Conservation (phyloP, 306 rosid species). For the Ceratonia siliqua region DNA sequence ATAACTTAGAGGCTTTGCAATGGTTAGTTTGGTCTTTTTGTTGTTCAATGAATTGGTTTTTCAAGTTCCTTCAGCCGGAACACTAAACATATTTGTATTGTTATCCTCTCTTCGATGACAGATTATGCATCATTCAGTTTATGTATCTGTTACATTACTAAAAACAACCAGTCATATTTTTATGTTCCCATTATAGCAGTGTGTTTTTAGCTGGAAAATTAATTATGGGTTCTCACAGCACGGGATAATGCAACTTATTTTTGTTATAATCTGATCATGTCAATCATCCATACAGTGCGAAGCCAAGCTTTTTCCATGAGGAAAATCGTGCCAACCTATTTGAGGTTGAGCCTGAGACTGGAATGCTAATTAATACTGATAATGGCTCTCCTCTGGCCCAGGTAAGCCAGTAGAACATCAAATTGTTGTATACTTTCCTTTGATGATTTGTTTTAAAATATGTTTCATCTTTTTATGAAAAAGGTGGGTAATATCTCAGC, state of each 20-base stretch:
- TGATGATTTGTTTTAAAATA: neutral
- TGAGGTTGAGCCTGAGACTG: conserved; percentile 90
- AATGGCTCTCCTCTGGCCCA: conserved; percentile 95
- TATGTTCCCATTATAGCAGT: neutral
- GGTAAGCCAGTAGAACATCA: conserved; percentile 49
- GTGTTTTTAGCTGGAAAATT: conserved; percentile 20
- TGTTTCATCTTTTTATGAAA: neutral
- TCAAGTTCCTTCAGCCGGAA: neutral
- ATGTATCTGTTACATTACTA: neutral
- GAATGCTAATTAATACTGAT: conserved; percentile 93
- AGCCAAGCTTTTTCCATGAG: conserved; percentile 93
- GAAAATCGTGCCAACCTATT: conserved; percentile 87
- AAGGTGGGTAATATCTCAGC: conserved; percentile 80
- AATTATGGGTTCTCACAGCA: neutral
- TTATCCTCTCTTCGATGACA: conserved; percentile 9
- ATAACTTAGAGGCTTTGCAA: neutral
- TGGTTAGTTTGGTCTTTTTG: conserved; percentile 2
- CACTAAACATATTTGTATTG: neutral
- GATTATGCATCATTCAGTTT: neutral
- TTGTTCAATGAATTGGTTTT: conserved; percentile 22
- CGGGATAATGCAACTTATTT: conserved; percentile 9
- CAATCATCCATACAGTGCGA: conserved; percentile 64
- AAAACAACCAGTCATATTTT: conserved; percentile 20
- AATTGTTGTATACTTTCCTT: conserved; percentile 26
- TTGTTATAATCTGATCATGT: conserved; percentile 34